These are phyloP conservation scores for Dictyostelium firmibasis DNA, from an alignment of 78 protist species.

Conservation along the genomic window DNA sequence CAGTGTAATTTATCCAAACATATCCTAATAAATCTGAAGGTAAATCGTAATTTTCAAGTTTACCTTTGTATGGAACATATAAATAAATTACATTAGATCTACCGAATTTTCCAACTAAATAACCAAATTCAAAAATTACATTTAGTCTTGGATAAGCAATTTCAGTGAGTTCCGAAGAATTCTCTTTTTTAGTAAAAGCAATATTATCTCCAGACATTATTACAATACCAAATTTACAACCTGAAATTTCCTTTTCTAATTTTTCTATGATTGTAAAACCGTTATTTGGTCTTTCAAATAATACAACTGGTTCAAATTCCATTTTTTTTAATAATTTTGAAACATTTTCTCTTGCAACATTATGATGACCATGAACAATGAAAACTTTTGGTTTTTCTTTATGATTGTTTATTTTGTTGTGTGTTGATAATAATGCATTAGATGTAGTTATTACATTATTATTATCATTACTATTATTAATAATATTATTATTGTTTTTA, in stretches of 20 bases:
- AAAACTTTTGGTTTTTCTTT: neutral
- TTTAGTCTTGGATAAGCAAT: neutral
- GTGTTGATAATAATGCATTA: no score
- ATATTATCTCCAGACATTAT: slow-evolving; percentile 1
- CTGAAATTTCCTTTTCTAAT: neutral
- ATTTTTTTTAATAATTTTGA: neutral
- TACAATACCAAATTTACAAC: neutral
- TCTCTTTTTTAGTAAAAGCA: neutral
- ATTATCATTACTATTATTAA: no score
- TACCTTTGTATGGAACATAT: neutral
- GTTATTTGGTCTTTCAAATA: neutral
- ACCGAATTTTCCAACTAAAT: neutral
- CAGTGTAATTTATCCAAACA: neutral
- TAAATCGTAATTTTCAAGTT: neutral
- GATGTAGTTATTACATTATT: no score
- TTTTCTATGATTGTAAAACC: neutral
- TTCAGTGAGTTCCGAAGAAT: neutral
- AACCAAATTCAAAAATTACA: slow-evolving; percentile 17
- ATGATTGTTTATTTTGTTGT: no score
- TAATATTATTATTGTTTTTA: no score
- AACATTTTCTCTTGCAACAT: neutral
- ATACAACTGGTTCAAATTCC: neutral
- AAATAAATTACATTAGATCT: neutral
- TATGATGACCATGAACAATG: neutral
- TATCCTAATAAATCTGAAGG: neutral